Evolutionary conservation across 2,329 filamentous ascomycete species (phyloP).

Genomic region (Sclerotinia spermophila): DNA sequence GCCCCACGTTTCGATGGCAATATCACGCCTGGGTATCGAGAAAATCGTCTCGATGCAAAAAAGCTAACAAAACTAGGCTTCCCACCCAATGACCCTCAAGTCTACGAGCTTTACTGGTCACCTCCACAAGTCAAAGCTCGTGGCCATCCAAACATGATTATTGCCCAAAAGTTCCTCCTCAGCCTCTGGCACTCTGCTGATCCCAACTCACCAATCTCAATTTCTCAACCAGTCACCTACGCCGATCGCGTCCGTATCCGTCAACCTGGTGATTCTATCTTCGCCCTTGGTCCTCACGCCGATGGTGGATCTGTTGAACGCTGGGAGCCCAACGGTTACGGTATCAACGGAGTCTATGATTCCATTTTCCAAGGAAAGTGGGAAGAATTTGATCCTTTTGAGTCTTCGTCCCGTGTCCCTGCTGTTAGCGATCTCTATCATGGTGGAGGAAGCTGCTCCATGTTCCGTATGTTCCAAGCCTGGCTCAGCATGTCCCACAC

Average conservation of each 20-base stretch:
- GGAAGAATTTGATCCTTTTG: conserved; percentile 81
- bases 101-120: conserved; percentile 76
- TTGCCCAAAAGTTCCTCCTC: conserved; percentile 60
- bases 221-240: conserved; percentile 59
- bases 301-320: conserved; percentile 73
- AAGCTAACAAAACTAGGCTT: conserved; percentile 44
- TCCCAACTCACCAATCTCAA: conserved; percentile 43
- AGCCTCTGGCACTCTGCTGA: conserved; percentile 52
- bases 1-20: no score
- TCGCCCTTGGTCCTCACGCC: conserved; percentile 69
- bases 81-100: conserved; percentile 62
- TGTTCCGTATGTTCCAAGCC: conserved; percentile 86
- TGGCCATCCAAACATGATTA: conserved; percentile 61
- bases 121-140: conserved; percentile 63
- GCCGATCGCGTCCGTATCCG: conserved; percentile 64
- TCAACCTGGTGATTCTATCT: conserved; percentile 65
- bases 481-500: conserved; percentile 80
- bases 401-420: conserved; percentile 63
- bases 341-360: conserved; percentile 65
- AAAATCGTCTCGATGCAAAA: background rate
- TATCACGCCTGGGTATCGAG: background rate
- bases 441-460: conserved; percentile 75
- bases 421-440: conserved; percentile 74
- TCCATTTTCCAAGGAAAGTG: conserved; percentile 69
- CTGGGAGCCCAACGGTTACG: conserved; percentile 70